A percentile compares a stretch with the other conserved stretches of the same genome.
phyloP scores from a whole-genome alignment of 495 filamentous ascomycete genomes.

The Penicilliopsis zonata region DNA sequence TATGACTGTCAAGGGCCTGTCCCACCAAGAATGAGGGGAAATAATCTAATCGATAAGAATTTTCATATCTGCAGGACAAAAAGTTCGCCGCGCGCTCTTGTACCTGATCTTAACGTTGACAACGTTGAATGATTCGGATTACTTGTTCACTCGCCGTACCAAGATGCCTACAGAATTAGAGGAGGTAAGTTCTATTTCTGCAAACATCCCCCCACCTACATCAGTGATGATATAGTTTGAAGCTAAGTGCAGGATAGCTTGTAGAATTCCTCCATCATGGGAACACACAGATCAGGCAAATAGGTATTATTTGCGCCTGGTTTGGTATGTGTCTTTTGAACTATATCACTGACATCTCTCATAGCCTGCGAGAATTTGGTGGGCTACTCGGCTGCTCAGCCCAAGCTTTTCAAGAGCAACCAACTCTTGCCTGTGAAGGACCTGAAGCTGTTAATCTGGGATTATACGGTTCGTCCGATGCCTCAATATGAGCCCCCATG shows the following conservation, averaged over 20 bases:
- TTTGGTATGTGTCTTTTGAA: background rate
- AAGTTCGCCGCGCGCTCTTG: too few species aligned
- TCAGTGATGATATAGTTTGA: too few species aligned
- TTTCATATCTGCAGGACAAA: too few species aligned
- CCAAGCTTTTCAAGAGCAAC: slow-evolving; percentile 70
- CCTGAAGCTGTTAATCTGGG: slow-evolving; percentile 76
- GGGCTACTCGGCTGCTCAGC: slow-evolving; percentile 67
- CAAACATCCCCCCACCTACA: too few species aligned
- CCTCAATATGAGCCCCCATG: slow-evolving; percentile 1
- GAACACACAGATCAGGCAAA: slow-evolving; percentile 71
- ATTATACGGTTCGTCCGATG: slow-evolving; percentile 51
- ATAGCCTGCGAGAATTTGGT: slow-evolving; percentile 74
- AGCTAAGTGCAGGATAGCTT: slow-evolving; percentile 38
- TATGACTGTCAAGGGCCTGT: too few species aligned
- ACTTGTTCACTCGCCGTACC: too few species aligned
- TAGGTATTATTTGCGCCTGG: slow-evolving; percentile 33
- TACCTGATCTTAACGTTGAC: too few species aligned
- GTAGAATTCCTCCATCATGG: slow-evolving; percentile 87
- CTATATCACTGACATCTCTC: slow-evolving; percentile 1
- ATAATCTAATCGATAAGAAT: too few species aligned
- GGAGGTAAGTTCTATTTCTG: slow-evolving; percentile 42
- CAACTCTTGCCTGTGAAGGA: slow-evolving; percentile 73
- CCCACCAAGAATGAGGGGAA: too few species aligned
- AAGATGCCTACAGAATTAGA: slow-evolving; percentile 74
- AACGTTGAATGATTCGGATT: too few species aligned